Evolutionary conservation across 805 yeast species (phyloP).

Genomic region (Cyberlindnera maclurae): DNA sequence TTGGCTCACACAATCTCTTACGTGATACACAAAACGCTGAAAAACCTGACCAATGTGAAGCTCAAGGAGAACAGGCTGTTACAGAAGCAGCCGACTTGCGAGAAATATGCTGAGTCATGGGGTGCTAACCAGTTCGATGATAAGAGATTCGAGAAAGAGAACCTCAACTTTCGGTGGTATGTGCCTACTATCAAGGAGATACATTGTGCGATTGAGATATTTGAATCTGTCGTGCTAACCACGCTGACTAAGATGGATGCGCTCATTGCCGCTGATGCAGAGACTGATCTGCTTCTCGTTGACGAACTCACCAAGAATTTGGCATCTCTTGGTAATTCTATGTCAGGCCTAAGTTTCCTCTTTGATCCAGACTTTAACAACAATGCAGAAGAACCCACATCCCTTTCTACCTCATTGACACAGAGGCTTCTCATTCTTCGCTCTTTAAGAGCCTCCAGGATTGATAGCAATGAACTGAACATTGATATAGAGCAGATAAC

Average conservation of each 20-base stretch:
- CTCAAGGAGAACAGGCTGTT: conserved; percentile 48
- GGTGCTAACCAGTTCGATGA: conserved; percentile 63
- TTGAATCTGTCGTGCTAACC: conserved; percentile 39
- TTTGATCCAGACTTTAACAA: conserved; percentile 63
- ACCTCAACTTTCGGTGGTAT: conserved; percentile 67
- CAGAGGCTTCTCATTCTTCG: conserved; percentile 27
- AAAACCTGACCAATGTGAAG: conserved; percentile 55
- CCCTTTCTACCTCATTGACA: conserved; percentile 13
- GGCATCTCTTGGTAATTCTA: conserved; percentile 47
- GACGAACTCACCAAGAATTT: conserved; percentile 53
- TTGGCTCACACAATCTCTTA: conserved; percentile 54
- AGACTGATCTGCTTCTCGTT: conserved; percentile 26
- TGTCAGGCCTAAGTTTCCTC: conserved; percentile 65
- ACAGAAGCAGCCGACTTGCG: conserved; percentile 34
- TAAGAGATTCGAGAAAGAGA: conserved; percentile 39
- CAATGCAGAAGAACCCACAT: conserved; percentile 7
- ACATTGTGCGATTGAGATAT: conserved; percentile 52
- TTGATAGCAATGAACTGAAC: conserved; percentile 29
- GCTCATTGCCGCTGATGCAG: conserved; percentile 22
- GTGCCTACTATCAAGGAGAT: conserved; percentile 53
- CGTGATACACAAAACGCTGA: conserved; percentile 59
- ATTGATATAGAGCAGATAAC: conserved; percentile 31
- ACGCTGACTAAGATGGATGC: conserved; percentile 37
- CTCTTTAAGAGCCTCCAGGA: conserved; percentile 28
- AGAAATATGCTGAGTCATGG: conserved; percentile 48